Conservation (phyloP, 441 rosid genomes). For the Erysimum pusillum region DNA sequence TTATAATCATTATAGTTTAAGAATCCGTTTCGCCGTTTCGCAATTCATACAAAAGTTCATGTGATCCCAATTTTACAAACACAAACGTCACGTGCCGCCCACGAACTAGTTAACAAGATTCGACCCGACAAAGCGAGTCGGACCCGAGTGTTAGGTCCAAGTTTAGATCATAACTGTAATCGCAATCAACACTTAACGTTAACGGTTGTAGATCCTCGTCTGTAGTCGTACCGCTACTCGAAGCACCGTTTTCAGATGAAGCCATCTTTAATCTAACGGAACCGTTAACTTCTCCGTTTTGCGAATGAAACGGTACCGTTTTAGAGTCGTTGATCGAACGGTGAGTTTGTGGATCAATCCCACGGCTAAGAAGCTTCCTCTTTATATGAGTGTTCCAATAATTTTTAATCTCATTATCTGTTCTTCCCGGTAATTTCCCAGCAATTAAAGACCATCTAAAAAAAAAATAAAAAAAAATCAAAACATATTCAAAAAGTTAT, state of each 20-base stretch:
- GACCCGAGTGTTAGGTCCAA: conserved; percentile 17
- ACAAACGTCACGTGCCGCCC: not conserved
- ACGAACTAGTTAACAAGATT: not conserved
- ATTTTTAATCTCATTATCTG: conserved; percentile 95
- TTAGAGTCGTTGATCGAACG: conserved; percentile 10
- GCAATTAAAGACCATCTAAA: conserved; percentile 96
- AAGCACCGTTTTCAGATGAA: not conserved
- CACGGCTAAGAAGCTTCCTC: conserved; percentile 86
- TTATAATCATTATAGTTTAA: not conserved
- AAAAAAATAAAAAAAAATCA: no score
- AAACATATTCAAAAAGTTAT: not conserved
- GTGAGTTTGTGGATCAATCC: conserved; percentile 90
- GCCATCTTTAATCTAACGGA: not conserved
- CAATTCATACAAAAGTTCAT: not conserved
- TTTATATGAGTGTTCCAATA: conserved; percentile 96
- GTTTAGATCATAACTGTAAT: not conserved
- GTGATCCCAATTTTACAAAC: conserved; percentile 6
- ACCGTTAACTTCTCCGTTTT: not conserved
- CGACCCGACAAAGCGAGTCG: not conserved
- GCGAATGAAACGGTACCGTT: not conserved
- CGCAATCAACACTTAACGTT: not conserved
- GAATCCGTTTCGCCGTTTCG: not conserved
- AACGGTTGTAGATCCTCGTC: not conserved
- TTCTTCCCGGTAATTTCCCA: conserved; percentile 93
- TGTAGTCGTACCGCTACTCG: not conserved